Evolutionary conservation across 179 eudicot genomes (phyloP).

Genomic region (Monotropa hypopitys): DNA sequence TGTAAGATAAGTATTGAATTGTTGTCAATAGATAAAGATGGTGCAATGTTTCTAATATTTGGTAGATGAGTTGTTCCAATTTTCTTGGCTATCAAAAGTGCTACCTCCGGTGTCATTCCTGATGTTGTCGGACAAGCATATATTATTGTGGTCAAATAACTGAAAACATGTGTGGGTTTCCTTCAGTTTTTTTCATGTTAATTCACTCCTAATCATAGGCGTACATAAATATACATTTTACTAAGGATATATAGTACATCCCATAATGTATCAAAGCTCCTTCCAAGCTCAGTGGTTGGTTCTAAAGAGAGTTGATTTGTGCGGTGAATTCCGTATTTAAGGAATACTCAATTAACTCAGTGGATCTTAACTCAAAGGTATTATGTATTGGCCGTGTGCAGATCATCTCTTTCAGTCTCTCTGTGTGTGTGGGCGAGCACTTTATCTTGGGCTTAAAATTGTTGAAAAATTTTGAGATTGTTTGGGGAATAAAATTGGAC

Average conservation of each 20-base stretch:
- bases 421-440: too few species aligned
- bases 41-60: neutral
- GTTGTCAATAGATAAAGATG: neutral
- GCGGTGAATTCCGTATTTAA: neutral
- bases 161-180: neutral
- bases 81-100: too few species aligned
- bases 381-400: neutral
- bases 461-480: too few species aligned
- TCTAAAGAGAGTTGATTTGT: neutral
- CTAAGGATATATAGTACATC: neutral
- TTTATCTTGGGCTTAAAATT: neutral
- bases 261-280: neutral
- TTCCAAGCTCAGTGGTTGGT: neutral
- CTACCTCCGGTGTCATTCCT: neutral
- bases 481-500: too few species aligned
- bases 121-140: neutral
- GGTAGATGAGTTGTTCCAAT: neutral
- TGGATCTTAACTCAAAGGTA: neutral
- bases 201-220: neutral
- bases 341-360: neutral
- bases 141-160: neutral
- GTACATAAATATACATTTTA: neutral
- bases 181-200: neutral
- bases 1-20: neutral
- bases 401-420: neutral